Evolutionary conservation across 1,284 basidiomycete species (phyloP), one percentile per base, ranked within the genome.

Genomic region (Stereum hirsutum): DNA sequence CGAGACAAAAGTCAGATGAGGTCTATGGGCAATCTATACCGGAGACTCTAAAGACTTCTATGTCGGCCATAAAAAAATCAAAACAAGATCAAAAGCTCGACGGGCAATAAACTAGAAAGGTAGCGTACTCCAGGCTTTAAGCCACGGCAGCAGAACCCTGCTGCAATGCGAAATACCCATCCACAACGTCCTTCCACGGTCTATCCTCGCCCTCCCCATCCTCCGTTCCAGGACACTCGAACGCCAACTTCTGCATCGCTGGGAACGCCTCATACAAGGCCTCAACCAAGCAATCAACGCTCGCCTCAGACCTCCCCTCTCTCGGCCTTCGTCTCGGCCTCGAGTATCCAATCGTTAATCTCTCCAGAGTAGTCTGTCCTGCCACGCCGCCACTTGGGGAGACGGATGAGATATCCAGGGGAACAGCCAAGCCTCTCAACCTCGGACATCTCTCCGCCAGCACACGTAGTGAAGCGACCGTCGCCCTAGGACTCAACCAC

Each of bases 211-310:
- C 47, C 28, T 11, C 28, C 12, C 28, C 28, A 11, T 11, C 12
- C n/a, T n/a, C n/a, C n/a, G n/a, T n/a, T n/a, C n/a, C n/a, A n/a
- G n/a, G n/a, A 28, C 49, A 43, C 20, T 52, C 49, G 31, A 52
- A 48, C 23, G 48, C 50, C 28, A 52, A 25, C 17, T 23, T 21
- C 25, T 43, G 24, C n/a, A 52, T 40, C 14, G 32, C 42, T 1
- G 50, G 49, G 25, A 51, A 52, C n/a, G 46, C 42, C 17, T 35
- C 40, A 32, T 46, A 51, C 4, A 52, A 21, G 39, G 43, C 51
- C 12, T 51, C 42, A 6, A 49, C 50, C 12, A 52, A 43, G n/a
- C 32, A 34, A 5, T 24, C 33, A 11, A 46, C 39, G 37, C 20
- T 37, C 35, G 15, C 35, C 17, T 3, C 5, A 11, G 28, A 11